Evolutionary conservation across 1,284 basidiomycete genomes (phyloP).

Genomic region (Athelia sp.): DNA sequence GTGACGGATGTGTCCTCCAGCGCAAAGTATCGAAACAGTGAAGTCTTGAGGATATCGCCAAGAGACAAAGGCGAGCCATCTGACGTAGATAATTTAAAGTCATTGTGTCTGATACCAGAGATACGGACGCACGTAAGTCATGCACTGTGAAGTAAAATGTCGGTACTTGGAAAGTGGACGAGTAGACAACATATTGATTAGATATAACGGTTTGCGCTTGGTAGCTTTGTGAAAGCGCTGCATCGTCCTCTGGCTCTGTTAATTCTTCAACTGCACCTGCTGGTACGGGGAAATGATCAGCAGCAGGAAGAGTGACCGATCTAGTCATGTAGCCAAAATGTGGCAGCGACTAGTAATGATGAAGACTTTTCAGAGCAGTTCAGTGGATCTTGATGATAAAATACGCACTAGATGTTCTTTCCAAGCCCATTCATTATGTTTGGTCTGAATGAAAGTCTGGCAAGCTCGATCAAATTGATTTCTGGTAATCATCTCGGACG

Average conservation of each 20-base stretch:
- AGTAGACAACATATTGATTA: conserved; percentile 65
- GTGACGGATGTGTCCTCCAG: conserved; percentile 41
- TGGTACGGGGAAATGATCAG: not conserved
- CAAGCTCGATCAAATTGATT: conserved; percentile 59
- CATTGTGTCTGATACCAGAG: conserved; percentile 3
- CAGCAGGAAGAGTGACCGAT: conserved; percentile 12
- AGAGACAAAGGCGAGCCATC: conserved; percentile 62
- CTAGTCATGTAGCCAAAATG: conserved; percentile 47
- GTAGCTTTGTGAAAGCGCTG: conserved; percentile 15
- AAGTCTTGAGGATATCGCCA: conserved; percentile 46
- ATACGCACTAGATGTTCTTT: conserved; percentile 42
- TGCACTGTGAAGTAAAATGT: conserved; percentile 74
- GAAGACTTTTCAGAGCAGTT: conserved; percentile 4
- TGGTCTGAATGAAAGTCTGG: conserved; percentile 41
- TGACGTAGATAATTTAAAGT: conserved; percentile 24
- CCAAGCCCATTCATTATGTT: conserved; percentile 48
- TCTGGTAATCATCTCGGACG: conserved; percentile 30
- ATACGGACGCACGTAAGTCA: conserved; percentile 50
- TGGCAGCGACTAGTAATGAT: conserved; percentile 24
- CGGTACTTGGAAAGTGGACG: conserved; percentile 71
- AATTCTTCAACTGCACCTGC: conserved; percentile 9
- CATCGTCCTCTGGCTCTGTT: conserved; percentile 28
- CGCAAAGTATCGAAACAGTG: conserved; percentile 49
- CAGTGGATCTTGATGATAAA: conserved; percentile 21
- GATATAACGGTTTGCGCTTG: conserved; percentile 30